Evolutionary conservation across 768 basidiomycete genomes (phyloP).

Genomic region (Boletus rubroflammeus): DNA sequence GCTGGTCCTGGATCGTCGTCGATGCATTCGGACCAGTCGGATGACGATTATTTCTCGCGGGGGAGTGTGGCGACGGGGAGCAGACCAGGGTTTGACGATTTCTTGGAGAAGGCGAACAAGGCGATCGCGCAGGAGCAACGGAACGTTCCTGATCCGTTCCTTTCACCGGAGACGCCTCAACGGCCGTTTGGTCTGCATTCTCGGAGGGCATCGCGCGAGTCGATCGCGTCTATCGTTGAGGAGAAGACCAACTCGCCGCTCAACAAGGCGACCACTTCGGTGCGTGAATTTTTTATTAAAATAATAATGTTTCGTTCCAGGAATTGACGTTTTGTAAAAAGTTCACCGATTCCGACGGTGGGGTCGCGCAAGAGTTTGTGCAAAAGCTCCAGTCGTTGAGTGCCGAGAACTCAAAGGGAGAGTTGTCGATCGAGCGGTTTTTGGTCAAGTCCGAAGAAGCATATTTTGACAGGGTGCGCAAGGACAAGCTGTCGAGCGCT

Average conservation of each 20-base stretch:
- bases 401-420: slow-evolving; percentile 85
- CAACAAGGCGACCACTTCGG: slow-evolving; percentile 90
- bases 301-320: background rate
- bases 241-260: slow-evolving; percentile 88
- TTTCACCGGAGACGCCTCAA: slow-evolving; percentile 57
- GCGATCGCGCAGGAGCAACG: slow-evolving; percentile 79
- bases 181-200: slow-evolving; percentile 81
- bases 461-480: slow-evolving; percentile 88
- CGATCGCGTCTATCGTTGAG: slow-evolving; percentile 86
- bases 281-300: slow-evolving; percentile 33
- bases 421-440: slow-evolving; percentile 90
- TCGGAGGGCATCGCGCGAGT: slow-evolving; percentile 81
- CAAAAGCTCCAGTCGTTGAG: slow-evolving; percentile 75
- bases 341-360: slow-evolving; percentile 94
- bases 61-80: slow-evolving; percentile 27
- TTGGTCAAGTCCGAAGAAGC: slow-evolving; percentile 88
- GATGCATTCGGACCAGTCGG: slow-evolving; percentile 51
- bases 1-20: slow-evolving; percentile 28
- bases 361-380: slow-evolving; percentile 86
- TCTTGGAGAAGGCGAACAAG: slow-evolving; percentile 81
- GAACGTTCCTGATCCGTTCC: slow-evolving; percentile 81
- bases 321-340: slow-evolving; percentile 26
- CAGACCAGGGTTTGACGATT: slow-evolving; percentile 60
- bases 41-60: slow-evolving; percentile 56
- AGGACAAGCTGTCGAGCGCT: slow-evolving; percentile 82